Conservation (phyloP, 2,329 filamentous ascomycete species). For the Xylaria sp. region DNA sequence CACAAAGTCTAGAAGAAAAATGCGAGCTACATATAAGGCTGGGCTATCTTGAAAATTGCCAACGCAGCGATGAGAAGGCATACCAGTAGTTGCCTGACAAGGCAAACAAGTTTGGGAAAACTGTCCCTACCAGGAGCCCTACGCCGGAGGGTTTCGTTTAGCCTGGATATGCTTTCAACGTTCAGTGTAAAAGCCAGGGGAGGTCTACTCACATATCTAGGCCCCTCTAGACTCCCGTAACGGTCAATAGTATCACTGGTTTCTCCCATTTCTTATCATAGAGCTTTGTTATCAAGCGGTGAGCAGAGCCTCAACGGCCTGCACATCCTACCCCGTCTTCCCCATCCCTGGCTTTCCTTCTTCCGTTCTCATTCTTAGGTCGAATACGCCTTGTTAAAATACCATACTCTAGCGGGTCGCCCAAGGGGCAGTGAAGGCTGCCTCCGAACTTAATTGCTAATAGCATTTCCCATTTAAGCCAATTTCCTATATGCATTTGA, state of each 20-base stretch:
- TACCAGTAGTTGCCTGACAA: conserved; percentile 10
- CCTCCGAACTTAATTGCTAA: not conserved
- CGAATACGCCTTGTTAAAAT: not conserved
- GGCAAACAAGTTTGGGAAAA: conserved; percentile 4
- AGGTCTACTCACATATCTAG: conserved; percentile 11
- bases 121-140: not conserved
- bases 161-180: not conserved
- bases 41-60: conserved; percentile 4
- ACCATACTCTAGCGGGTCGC: not conserved
- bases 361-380: not conserved
- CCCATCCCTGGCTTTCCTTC: not conserved
- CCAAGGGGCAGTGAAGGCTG: not conserved
- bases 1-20: not conserved
- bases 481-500: not conserved
- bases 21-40: conserved; percentile 6
- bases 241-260: not conserved
- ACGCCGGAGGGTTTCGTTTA: not conserved
- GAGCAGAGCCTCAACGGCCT: not conserved
- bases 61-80: not conserved
- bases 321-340: not conserved
- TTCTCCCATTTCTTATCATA: not conserved
- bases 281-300: conserved; percentile 2
- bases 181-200: conserved; percentile 13
- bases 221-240: not conserved
- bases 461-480: conserved; percentile 12